Evolutionary conservation across 805 yeast species (phyloP), one percentile per base, ranked within the genome.

Genomic region (Metschnikowia lachancei): DNA sequence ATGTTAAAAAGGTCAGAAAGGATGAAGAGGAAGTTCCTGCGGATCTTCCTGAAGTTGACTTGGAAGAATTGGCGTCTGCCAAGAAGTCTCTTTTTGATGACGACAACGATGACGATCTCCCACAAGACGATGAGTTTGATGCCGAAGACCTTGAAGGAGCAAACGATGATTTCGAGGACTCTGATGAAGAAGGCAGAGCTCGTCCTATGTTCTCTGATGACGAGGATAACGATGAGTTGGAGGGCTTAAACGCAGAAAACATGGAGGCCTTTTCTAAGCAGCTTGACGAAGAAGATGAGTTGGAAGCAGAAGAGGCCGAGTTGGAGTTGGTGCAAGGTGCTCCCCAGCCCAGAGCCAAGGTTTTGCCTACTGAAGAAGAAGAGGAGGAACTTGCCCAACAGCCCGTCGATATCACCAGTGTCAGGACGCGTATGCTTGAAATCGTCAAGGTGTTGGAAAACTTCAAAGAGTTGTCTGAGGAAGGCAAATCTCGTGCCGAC

Each of bases 341-440:
- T 33, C 63, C 65, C 37, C 87, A 85, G 62, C 92, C 94, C 53
- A 75, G 87, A 64, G 94, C 95, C 19, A 74, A 80, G 57, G 76
- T 89, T 26, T 75, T 90, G 50, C 96, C 96, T 32, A 72, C 84
- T 2, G 80, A 68, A 20, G 84, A 76, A 52, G 88, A 83, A 60
- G 86, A 83, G 57, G 76, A 71, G 46, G 78, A 75, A 44, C 66
- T 70, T 46, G 76, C 75, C 13, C 60, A 63, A 11, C 76, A 75
- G 26, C 84, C 89, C 38, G 82, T 82, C 55, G 96, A 90, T 63
- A 76, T 91, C 40, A 87, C 90, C 7, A 75, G 87, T 58, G 78
- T 87, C 7, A 82, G 98, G 69, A 88, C 97, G 16, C 82, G 99
- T 70, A 92, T 94, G 86, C 82, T 92, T 57, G 99, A 94, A 71